Conservation (phyloP, 2,329 filamentous ascomycete genomes). For the Pleomassaria siparia region DNA sequence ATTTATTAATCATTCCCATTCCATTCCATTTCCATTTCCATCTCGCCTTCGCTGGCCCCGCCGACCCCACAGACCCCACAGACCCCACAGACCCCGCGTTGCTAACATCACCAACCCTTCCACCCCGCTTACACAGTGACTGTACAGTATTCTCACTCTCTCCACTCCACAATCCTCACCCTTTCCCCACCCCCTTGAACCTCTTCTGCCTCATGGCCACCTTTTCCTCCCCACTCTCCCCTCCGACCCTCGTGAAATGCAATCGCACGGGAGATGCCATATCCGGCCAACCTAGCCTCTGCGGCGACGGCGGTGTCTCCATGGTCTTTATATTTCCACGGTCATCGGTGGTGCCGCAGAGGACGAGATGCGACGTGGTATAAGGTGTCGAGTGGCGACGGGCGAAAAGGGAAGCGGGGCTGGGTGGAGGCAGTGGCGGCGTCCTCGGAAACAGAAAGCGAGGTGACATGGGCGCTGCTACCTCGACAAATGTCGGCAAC, state of each 20-base stretch:
- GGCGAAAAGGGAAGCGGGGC: background rate
- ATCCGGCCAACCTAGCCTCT: background rate
- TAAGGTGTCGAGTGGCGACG: background rate
- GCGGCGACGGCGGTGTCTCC: background rate
- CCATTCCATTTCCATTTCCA: too few relatives aligned
- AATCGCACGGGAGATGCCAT: background rate
- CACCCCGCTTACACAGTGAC: too few relatives aligned
- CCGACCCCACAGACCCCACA: too few relatives aligned
- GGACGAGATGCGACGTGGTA: background rate
- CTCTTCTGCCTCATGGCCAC: background rate
- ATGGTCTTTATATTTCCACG: background rate
- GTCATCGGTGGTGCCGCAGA: background rate
- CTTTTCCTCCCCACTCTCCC: background rate
- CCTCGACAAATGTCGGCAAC: too few relatives aligned
- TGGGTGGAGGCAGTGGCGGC: background rate
- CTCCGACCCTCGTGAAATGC: background rate
- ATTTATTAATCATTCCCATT: too few relatives aligned
- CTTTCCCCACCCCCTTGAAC: background rate
- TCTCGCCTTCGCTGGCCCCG: too few relatives aligned
- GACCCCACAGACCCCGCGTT: too few relatives aligned
- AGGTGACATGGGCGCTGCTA: background rate
- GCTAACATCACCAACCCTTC: too few relatives aligned
- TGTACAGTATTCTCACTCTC: background rate
- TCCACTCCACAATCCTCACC: background rate
- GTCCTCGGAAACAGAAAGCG: slow-evolving; percentile 5